Conservation (phyloP, 257 asterid genomes). For the Lantana camara region DNA sequence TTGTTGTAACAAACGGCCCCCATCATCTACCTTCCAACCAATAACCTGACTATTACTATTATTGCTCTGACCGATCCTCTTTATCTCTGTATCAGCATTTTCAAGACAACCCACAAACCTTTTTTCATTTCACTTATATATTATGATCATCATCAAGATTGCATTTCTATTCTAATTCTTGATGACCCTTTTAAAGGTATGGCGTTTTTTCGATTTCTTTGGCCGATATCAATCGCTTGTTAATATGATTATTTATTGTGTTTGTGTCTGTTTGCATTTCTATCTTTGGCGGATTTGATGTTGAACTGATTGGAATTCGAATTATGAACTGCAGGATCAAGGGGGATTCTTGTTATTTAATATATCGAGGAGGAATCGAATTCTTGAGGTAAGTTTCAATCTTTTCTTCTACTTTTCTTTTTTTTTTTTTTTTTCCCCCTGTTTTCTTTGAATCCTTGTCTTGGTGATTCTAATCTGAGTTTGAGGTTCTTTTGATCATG, state of each 20-base stretch:
- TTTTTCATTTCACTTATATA: slow-evolving; percentile 20
- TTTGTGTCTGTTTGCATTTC: slow-evolving; percentile 19
- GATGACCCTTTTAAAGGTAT: slow-evolving; percentile 38
- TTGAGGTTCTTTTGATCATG: slow-evolving; percentile 20
- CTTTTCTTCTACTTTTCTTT: not conserved
- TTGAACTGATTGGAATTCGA: slow-evolving; percentile 26
- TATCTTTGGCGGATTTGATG: slow-evolving; percentile 18
- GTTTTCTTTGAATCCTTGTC: slow-evolving; percentile 12
- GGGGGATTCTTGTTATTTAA: slow-evolving; percentile 14
- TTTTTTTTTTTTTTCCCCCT: no score
- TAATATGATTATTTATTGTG: not conserved
- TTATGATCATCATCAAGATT: slow-evolving; percentile 29
- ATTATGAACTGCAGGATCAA: slow-evolving; percentile 25
- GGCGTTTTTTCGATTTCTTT: not conserved
- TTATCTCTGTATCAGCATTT: slow-evolving; percentile 27
- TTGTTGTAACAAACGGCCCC: slow-evolving; percentile 49
- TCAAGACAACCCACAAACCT: slow-evolving; percentile 5
- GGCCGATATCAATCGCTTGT: not conserved
- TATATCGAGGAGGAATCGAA: slow-evolving; percentile 12
- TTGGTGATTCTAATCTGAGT: slow-evolving; percentile 15
- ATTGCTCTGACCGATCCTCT: slow-evolving; percentile 38
- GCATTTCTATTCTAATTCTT: slow-evolving; percentile 12
- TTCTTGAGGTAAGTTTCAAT: slow-evolving; percentile 29
- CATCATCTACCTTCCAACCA: slow-evolving; percentile 55
- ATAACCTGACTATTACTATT: slow-evolving; percentile 36